A percentile compares a stretch with the other conserved stretches of the same genome.
Evolutionary conservation across 495 filamentous ascomycete genomes (phyloP).

Genomic region (Eremomyces bilateralis): DNA sequence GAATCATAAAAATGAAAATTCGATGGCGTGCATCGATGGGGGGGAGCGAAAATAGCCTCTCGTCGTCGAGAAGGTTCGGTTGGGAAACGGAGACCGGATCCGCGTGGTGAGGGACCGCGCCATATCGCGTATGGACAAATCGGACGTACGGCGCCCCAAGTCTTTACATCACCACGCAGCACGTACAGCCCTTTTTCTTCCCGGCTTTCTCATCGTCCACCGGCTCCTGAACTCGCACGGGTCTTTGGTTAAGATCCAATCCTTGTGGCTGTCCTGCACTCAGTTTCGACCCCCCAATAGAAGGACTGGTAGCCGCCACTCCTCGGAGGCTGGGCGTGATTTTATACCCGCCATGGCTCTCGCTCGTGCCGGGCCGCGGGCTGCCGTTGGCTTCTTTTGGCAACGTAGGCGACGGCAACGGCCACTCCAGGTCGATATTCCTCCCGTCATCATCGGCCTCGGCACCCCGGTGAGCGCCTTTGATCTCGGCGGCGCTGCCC

Average conservation of each 20-base stretch:
- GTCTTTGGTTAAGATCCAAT: too few species aligned
- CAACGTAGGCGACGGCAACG: conserved; percentile 12
- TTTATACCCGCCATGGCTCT: conserved; percentile 21
- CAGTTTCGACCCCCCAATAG: conserved; percentile 4
- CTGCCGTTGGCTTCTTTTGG: conserved; percentile 6
- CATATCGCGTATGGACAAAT: too few species aligned
- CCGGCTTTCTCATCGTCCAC: conserved; percentile 13
- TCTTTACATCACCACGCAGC: conserved; percentile 21
- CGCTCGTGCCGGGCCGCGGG: conserved; percentile 10
- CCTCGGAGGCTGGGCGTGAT: conserved; percentile 16
- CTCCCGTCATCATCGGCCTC: conserved; percentile 1
- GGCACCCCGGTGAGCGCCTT: conserved; percentile 2
- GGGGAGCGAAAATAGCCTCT: too few species aligned
- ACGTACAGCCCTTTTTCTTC: conserved; percentile 11
- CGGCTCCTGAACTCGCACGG: conserved; percentile 16
- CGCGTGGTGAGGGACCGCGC: too few species aligned
- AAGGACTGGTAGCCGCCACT: conserved; percentile 6
- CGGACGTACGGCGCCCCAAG: too few species aligned
- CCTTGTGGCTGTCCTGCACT: conserved; percentile 2
- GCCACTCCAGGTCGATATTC: conserved; percentile 1
- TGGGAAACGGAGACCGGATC: too few species aligned
- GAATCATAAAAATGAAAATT: too few species aligned
- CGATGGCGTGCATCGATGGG: too few species aligned
- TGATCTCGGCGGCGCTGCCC: not conserved
- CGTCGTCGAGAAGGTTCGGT: too few species aligned